Evolutionary conservation across 768 basidiomycete species (phyloP).

Genomic region (Neoboletus magnificus): DNA sequence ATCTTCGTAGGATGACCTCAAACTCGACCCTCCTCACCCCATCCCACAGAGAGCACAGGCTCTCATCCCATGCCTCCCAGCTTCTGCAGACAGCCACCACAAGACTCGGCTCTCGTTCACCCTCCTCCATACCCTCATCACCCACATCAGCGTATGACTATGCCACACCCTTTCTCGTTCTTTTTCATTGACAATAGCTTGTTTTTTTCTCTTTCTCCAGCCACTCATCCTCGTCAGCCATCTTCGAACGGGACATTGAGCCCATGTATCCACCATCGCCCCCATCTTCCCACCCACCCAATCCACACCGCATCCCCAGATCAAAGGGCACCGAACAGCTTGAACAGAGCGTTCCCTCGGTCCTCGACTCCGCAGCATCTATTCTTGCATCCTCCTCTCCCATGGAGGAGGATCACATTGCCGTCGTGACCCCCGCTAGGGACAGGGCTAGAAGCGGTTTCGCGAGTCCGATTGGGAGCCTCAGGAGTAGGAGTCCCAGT

Average conservation of each 20-base stretch:
- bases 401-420: conserved; percentile 54
- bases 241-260: conserved; percentile 91
- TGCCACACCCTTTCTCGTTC: conserved; percentile 7
- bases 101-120: conserved; percentile 60
- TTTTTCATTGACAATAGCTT: conserved; percentile 6
- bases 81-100: conserved; percentile 41
- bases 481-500: conserved; percentile 68
- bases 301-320: conserved; percentile 73
- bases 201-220: conserved; percentile 3
- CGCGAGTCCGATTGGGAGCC: conserved; percentile 58
- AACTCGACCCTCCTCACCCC: conserved; percentile 40
- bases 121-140: conserved; percentile 73
- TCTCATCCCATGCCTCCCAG: conserved; percentile 46
- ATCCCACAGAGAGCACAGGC: conserved; percentile 36
- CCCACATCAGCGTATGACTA: conserved; percentile 70
- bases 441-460: conserved; percentile 51
- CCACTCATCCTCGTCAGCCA: conserved; percentile 82
- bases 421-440: conserved; percentile 56
- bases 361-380: conserved; percentile 79
- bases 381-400: conserved; percentile 50
- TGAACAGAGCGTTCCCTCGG: conserved; percentile 80
- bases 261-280: conserved; percentile 41
- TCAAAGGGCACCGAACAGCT: conserved; percentile 70
- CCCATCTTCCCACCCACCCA: conserved; percentile 39
- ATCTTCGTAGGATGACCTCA: conserved; percentile 58